A percentile compares a stretch with the other conserved stretches of the same genome.
Conservation (phyloP, 331 rosid species). For the Quercus tomentella region DNA sequence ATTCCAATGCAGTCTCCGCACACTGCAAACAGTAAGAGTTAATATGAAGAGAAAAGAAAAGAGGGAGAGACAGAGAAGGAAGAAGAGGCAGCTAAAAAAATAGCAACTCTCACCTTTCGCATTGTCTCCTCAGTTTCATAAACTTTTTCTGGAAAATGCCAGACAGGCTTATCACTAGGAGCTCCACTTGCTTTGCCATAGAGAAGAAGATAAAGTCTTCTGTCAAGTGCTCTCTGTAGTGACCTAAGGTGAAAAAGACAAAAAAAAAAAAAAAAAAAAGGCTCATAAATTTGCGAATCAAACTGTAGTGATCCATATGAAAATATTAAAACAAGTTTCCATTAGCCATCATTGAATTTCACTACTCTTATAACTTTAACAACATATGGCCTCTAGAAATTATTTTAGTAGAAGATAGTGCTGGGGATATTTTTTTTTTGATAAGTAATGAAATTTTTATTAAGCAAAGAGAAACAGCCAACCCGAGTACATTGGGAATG, state of each 20-base stretch:
- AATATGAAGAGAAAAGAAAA: background rate
- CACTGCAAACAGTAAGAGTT: conserved; percentile 46
- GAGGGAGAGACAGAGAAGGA: background rate
- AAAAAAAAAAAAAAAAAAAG: background rate
- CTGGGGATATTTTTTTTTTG: no score
- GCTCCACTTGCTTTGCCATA: conserved; percentile 51
- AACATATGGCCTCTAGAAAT: background rate
- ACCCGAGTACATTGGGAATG: no score
- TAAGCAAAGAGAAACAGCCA: no score
- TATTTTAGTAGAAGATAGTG: background rate
- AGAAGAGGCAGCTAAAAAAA: conserved; percentile 9
- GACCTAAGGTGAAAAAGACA: conserved; percentile 51
- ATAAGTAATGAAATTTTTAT: no score
- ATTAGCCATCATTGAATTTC: background rate
- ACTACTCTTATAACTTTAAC: background rate
- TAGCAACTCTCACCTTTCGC: conserved; percentile 49
- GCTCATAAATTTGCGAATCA: background rate
- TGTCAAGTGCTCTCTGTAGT: conserved; percentile 90
- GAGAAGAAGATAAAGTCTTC: conserved; percentile 86
- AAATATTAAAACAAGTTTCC: background rate
- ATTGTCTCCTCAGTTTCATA: conserved; percentile 76
- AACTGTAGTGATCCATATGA: background rate
- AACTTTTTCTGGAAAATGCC: conserved; percentile 91
- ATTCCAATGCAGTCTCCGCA: conserved; percentile 81
- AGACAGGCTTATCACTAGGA: conserved; percentile 54